Percentiles rank a stretch among this genome's conserved stretches.
phyloP scores from a whole-genome alignment of 306 rosid species.

The Gastrolobium villosum region DNA sequence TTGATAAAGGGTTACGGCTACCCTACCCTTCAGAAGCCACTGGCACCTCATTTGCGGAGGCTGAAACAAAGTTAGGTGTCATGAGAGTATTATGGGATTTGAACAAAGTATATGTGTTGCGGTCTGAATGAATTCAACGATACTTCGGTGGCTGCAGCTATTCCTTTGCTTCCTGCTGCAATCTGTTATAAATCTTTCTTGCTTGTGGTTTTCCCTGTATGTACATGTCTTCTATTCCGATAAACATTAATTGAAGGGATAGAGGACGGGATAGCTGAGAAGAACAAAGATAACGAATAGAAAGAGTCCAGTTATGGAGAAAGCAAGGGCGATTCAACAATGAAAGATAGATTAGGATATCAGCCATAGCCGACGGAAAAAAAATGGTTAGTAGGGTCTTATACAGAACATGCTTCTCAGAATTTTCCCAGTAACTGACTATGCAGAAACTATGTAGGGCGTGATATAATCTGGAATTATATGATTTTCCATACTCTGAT shows the following conservation, averaged over 20 bases:
- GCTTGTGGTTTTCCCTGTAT: background rate
- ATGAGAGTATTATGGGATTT: slow-evolving; percentile 89
- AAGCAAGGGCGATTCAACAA: slow-evolving; percentile 11
- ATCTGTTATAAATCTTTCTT: slow-evolving; percentile 24
- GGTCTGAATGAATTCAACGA: slow-evolving; percentile 51
- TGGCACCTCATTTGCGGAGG: slow-evolving; percentile 78
- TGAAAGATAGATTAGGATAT: background rate
- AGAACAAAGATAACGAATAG: slow-evolving; percentile 16
- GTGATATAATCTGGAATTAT: background rate
- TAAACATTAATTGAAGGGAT: slow-evolving; percentile 27
- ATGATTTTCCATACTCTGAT: background rate
- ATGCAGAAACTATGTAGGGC: background rate
- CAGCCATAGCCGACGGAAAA: background rate
- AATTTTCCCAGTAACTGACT: background rate
- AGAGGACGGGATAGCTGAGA: slow-evolving; percentile 22
- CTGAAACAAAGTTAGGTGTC: slow-evolving; percentile 72
- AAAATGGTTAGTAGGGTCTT: slow-evolving; percentile 25
- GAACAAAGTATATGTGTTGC: slow-evolving; percentile 55
- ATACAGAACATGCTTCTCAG: background rate
- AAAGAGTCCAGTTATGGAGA: slow-evolving; percentile 3
- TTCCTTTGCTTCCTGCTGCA: slow-evolving; percentile 36
- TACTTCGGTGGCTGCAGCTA: slow-evolving; percentile 36
- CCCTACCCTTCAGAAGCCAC: slow-evolving; percentile 75
- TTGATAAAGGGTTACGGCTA: slow-evolving; percentile 57
- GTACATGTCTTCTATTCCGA: slow-evolving; percentile 9